These are phyloP conservation scores for Leccinum truebloodii DNA, from an alignment of 768 basidiomycete genomes.

Conservation along the genomic window DNA sequence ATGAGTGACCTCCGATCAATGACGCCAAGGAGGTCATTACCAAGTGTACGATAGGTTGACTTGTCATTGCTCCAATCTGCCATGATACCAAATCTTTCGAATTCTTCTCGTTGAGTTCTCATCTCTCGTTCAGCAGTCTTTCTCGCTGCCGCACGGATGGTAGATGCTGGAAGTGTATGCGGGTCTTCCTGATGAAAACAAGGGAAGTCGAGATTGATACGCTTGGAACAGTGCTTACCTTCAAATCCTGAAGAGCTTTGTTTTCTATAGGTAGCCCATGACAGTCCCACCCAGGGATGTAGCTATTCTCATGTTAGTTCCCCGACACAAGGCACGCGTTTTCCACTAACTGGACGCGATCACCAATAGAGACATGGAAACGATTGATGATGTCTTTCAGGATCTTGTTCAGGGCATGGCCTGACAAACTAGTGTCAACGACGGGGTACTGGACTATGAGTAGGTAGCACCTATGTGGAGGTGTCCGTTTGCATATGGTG, in stretches of 20 bases:
- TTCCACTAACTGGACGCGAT: constrained; percentile 72
- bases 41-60: constrained; percentile 84
- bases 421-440: constrained; percentile 39
- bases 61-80: constrained; percentile 72
- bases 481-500: constrained; percentile 96
- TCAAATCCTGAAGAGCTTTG: constrained; percentile 79
- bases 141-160: constrained; percentile 71
- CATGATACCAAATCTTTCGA: constrained; percentile 84
- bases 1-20: background rate
- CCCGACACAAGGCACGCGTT: background rate
- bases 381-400: constrained; percentile 95
- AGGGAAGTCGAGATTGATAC: background rate
- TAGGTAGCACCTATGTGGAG: constrained; percentile 80
- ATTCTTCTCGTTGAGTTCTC: constrained; percentile 74
- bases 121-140: constrained; percentile 75
- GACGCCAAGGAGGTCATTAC: constrained; percentile 39
- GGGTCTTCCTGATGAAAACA: constrained; percentile 51
- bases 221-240: constrained; percentile 43
- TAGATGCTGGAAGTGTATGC: constrained; percentile 51
- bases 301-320: constrained; percentile 49
- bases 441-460: background rate
- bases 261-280: constrained; percentile 97
- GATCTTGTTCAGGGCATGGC: constrained; percentile 95
- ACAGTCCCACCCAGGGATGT: constrained; percentile 96
- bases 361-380: constrained; percentile 76